A percentile compares a stretch with the other conserved stretches of the same genome.
These are phyloP conservation scores for Eustoma russellianum DNA, from an alignment of 257 asterid genomes.

Conservation along the genomic window DNA sequence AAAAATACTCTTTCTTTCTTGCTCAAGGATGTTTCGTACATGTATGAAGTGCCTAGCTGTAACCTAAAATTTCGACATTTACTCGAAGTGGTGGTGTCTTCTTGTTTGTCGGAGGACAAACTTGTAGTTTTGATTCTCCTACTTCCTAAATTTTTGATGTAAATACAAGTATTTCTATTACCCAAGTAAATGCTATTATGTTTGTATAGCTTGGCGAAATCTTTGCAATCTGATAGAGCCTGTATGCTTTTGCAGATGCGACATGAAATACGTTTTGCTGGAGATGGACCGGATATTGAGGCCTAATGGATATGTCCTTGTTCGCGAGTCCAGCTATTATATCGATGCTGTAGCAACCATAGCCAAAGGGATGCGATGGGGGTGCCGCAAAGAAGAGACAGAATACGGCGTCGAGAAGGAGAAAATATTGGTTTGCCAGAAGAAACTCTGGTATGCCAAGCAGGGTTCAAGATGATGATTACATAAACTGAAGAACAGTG, in stretches of 20 bases:
- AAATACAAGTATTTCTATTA: no score
- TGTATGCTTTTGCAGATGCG: constrained; percentile 47
- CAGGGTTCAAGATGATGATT: constrained; percentile 30
- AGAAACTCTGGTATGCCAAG: constrained; percentile 90
- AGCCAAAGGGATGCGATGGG: constrained; percentile 91
- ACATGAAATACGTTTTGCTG: constrained; percentile 76
- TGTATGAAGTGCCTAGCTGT: no score
- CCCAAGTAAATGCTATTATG: no score
- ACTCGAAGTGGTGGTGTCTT: no score
- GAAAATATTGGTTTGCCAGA: constrained; percentile 85
- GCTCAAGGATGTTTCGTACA: no score
- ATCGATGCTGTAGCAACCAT: constrained; percentile 51
- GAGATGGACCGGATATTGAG: constrained; percentile 96
- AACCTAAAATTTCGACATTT: no score
- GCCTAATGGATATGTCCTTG: constrained; percentile 74
- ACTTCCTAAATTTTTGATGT: no score
- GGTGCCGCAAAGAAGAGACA: constrained; percentile 77
- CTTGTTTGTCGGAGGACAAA: no score
- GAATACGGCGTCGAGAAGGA: constrained; percentile 60
- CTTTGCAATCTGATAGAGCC: no score
- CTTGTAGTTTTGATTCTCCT: no score
- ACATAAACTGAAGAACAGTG: background rate
- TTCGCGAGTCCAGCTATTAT: constrained; percentile 74
- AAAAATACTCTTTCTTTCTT: no score
- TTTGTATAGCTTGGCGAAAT: no score